Base-by-base conservation (phyloP, 2,329 filamentous ascomycete species). In the Neophaeococcomyces aloes region DNA sequence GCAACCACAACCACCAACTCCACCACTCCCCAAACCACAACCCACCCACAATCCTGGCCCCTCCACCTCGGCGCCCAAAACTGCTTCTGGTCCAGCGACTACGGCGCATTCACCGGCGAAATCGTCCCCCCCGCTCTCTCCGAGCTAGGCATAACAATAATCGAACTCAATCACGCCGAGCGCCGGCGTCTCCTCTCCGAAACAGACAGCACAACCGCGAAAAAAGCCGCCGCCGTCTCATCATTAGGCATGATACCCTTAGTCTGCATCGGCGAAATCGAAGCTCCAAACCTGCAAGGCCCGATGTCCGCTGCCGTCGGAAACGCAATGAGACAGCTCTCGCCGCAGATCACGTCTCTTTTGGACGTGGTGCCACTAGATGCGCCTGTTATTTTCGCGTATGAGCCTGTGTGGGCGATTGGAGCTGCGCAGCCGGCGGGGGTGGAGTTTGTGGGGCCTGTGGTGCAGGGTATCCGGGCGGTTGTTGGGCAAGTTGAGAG, bases 321-420 rank as follows among this genome's bases (percentile, higher is more conserved):
- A 0, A 58, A 68, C 1, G 83, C 84, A 0, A 72, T 85, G 2
- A 61, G 68, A 11, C 81, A 88, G 60, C 84, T 83, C 55, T 68
- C 65, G 29, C 63, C 66, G 3, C 83, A 89, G 61, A 69, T 93
- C 44, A 68, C 70, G 30, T 67, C 76, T 1, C 77, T 85, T 2
- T 59, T 91, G 40, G 65, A 65, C 1, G 73, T 69, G 0, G 66
- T 89, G 6, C 72, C 78, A 1, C 67, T 68, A 8, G 69, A 76
- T 13, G 75, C 78, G 0, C 80, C 86, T 37, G 72, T 91, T 4
- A 75, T 89, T 5, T 71, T 93, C 45, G 86, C 86, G 1, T 93
- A 93, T 58, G 86, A 93, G 66, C 86, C 86, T 6, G 84, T 91
- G 1, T 93, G 86, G 86, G 86, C 86, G 1, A 93, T 91, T 61